Evolutionary conservation across 2,329 filamentous ascomycete species (phyloP), one percentile per base, ranked within the genome.

Genomic region (Blastomyces silverae): DNA sequence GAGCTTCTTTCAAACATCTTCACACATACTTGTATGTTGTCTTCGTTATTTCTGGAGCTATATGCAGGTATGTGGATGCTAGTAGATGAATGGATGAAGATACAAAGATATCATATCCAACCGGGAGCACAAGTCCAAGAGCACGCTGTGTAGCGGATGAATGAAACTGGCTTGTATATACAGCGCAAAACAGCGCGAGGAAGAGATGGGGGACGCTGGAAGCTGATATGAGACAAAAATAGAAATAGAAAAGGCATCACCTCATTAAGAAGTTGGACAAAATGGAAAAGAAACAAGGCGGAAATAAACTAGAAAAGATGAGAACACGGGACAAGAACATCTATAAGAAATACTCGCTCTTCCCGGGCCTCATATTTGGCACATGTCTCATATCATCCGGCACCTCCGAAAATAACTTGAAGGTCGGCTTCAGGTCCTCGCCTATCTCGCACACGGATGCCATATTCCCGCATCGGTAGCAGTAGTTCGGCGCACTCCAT

Each of bases 391-490:
- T 75, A 63, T 81, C 79, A 67, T 80, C 79, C 61, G 76, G 74
- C 56, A 81, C 79, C 4, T 79, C 79, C 64, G 77, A 77, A 71
- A 81, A 81, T 37, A 81, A 71, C 68, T 81, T 94, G 80, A 99
- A 99, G 72, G 90, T 91, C 42, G 93, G 92, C 66, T 91, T 87
- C 62, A 97, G 82, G 72, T 94, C 89, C 72, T 89, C 89, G 69
- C 89, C 87, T 37, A 97, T 87, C 62, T 92, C 92, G 88, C 96
- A 96, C 75, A 97, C 96, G 5, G 84, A 87, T 25, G 87, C 87
- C 67, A 89, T 80, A 80, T 99, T 99, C 75, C 94, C 94, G 76
- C 94, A 99, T 78, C 94, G 87, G 84, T 99, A 97, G 83, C 93
- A 99, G 84, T 99, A 99, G 79, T 93, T 93, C 68, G 90, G 90